phyloP scores from a whole-genome alignment of 805 yeast genomes.

The Saccharomycopsis vini region DNA sequence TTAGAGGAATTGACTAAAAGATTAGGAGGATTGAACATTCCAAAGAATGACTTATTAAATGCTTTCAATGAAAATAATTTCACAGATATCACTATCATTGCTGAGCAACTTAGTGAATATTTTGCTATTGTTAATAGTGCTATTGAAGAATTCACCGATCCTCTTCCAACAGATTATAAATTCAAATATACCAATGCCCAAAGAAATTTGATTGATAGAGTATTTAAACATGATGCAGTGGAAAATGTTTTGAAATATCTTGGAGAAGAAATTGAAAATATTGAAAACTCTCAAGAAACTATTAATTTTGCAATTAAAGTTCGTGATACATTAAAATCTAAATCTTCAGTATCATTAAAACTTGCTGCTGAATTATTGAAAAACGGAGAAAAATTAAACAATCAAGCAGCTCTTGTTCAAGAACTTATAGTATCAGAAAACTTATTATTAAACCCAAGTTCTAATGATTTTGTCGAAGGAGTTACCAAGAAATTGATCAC shows the following conservation, averaged over 20 bases:
- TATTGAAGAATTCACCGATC: conserved; percentile 70
- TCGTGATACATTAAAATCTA: conserved; percentile 44
- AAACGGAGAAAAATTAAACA: conserved; percentile 46
- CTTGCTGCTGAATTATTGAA: conserved; percentile 63
- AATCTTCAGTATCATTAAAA: conserved; percentile 74
- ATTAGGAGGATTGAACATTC: conserved; percentile 47
- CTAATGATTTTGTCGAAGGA: conserved; percentile 57
- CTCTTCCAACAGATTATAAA: conserved; percentile 41
- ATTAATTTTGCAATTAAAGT: conserved; percentile 51
- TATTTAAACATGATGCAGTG: conserved; percentile 45
- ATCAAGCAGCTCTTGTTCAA: conserved; percentile 56
- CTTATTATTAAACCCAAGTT: conserved; percentile 47
- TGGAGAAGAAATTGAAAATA: conserved; percentile 25
- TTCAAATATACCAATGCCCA: conserved; percentile 35
- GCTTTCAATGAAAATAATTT: conserved; percentile 18
- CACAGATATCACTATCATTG: conserved; percentile 13
- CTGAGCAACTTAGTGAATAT: conserved; percentile 29
- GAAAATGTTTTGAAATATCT: conserved; percentile 42
- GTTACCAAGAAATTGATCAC: conserved; percentile 55
- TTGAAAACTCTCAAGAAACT: neutral
- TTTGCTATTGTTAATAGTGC: conserved; percentile 57
- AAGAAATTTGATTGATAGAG: conserved; percentile 48
- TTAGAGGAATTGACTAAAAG: conserved; percentile 55
- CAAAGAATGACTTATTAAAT: conserved; percentile 20
- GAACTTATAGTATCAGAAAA: conserved; percentile 75